phyloP scores from a whole-genome alignment of 495 filamentous ascomycete species.

The Cryomyces minteri region DNA sequence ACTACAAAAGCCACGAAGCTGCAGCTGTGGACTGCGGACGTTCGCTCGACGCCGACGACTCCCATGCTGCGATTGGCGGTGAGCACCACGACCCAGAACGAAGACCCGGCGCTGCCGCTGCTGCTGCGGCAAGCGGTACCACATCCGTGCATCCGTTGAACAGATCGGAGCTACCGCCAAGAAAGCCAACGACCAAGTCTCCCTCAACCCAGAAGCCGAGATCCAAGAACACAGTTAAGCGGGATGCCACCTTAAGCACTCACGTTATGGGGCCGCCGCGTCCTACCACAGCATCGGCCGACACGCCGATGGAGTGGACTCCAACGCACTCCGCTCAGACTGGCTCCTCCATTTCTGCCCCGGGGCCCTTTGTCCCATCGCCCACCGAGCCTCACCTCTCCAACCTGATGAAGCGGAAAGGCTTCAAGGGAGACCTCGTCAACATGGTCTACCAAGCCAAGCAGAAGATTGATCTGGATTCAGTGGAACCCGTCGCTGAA shows the following conservation, averaged over 20 bases:
- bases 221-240: background rate
- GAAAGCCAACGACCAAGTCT: background rate
- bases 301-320: constrained; percentile 2
- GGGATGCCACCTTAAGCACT: background rate
- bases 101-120: constrained; percentile 17
- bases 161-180: constrained; percentile 31
- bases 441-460: constrained; percentile 40
- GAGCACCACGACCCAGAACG: constrained; percentile 1
- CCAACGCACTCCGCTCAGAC: background rate
- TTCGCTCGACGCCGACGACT: constrained; percentile 38
- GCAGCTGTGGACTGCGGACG: constrained; percentile 81
- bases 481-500: constrained; percentile 27
- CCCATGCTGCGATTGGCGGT: constrained; percentile 2
- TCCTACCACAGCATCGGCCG: background rate
- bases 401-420: constrained; percentile 43
- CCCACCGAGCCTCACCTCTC: constrained; percentile 61
- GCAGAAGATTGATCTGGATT: constrained; percentile 33
- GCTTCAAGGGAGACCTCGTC: constrained; percentile 41
- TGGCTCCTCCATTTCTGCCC: constrained; percentile 1
- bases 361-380: constrained; percentile 33
- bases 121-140: constrained; percentile 25
- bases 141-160: constrained; percentile 53
- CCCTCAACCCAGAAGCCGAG: no score
- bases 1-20: constrained; percentile 86
- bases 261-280: background rate